Base-by-base conservation (phyloP, 2,329 filamentous ascomycete genomes). In the Shiraia sp. region DNA sequence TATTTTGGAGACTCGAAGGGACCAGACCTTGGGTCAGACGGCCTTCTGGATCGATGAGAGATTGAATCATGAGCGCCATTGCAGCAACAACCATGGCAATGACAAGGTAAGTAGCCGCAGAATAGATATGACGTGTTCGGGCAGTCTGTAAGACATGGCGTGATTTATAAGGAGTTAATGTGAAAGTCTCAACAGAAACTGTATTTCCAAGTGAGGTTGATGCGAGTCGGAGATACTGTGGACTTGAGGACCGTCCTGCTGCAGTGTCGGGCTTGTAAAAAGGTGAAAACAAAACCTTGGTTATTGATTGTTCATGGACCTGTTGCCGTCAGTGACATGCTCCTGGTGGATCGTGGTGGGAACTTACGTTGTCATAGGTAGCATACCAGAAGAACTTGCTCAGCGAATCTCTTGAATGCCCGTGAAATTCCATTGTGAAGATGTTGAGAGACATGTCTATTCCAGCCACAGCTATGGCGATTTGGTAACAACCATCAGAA, bases 181-280 rank as follows among this genome's bases (percentile, higher is more conserved):
- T 84, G 49, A 96, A 83, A 27, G 82, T 86, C 68, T 95, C 88
- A 17, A 95, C 84, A 22, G 87, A 82, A 28, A 90, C 82, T 0
- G 84, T 88, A 65, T 90, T 91, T 46, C 83, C 86, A 55, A 95
- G 83, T 34, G 87, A 90, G 28, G 89, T 86, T 32, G 87, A 91
- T 22, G 88, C 90, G 3, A 96, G 80, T 57, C 88, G 88, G 54
- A 95, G 73, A 59, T 82, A 82, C 55, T 84, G 79, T 12, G 80
- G 75, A 26, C 61, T 63, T 9, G 58, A 56, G 14, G 61, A 60
- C 22, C 59, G 58, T 10, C 49, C 47, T 14, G 47, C 39, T 2
- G 54, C 40, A 10, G 45, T 30, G 9, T 62, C 55, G 2, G 61
- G 72, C 15, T 71, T 70, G 50, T 72, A 64, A 51, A 76, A 76